Base-by-base conservation (phyloP, 2,329 filamentous ascomycete genomes). In the Ophiocordyceps robertsii region DNA sequence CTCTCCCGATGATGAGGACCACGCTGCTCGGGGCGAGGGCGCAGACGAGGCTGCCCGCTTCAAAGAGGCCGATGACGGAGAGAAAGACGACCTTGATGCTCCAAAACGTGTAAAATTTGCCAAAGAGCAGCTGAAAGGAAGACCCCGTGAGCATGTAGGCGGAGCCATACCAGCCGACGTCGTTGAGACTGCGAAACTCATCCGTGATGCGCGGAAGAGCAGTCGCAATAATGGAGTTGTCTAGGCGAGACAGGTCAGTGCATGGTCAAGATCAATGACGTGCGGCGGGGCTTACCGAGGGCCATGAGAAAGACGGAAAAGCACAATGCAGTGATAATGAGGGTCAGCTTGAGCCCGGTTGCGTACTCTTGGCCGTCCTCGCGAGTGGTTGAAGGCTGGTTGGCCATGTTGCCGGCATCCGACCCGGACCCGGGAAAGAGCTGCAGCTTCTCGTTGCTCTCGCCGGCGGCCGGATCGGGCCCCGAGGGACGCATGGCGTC, bases 261-360 rank as follows among this genome's bases (percentile, higher is more conserved):
- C 69, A 42, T 70, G 68, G 47, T 64, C 62, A 32, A 67, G 61
- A 38, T 68, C 70, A 47, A 74, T 74, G 51, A 69, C 66, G 17
- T 68, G 68, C 14, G 73, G 61, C 1, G 70, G 70, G 70, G 70
- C 57, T 71, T 67, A 47, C 72, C 68, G 13, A 72, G 60, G 4
- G 69, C 68, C 36, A 72, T 66, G 33, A 72, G 61, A 51, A 72
- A 70, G 44, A 71, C 58, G 44, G 64, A 56, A 12, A 72, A 54
- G 45, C 65, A 67, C 43, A 72, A 61, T 4, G 66, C 65, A 6
- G 48, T 38, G 44, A 71, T 62, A 41, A 71, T 65, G 38, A 69
- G 54, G 19, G 56, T 27, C 5, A 68, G 59, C 49, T 60, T 65
- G 21, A 60, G 40, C 35, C 63, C 63, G 24, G 53, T 51, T 1